These are phyloP conservation scores for Alternaria panax DNA, from an alignment of 2,329 filamentous ascomycete species.

Conservation along the genomic window DNA sequence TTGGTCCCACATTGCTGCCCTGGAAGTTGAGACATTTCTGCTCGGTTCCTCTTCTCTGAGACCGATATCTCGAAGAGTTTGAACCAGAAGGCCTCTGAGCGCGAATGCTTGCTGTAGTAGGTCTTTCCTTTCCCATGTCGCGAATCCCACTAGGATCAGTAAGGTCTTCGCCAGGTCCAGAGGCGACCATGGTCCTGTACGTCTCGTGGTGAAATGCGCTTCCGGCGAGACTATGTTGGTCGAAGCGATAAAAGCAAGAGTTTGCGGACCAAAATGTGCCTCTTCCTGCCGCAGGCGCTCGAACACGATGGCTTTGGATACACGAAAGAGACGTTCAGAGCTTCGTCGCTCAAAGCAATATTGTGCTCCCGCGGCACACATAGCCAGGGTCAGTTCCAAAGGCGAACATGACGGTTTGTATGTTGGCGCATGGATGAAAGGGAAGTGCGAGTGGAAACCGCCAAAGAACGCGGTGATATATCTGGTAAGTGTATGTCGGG, in stretches of 20 bases:
- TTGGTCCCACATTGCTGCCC: conserved; percentile 37
- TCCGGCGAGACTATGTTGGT: conserved; percentile 21
- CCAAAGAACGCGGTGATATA: conserved; percentile 44
- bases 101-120: conserved; percentile 42
- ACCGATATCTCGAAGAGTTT: conserved; percentile 39
- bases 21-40: conserved; percentile 21
- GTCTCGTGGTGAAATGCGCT: conserved; percentile 10
- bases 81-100: conserved; percentile 37
- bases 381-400: conserved; percentile 41
- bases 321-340: conserved; percentile 38
- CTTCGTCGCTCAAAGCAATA: conserved; percentile 45
- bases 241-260: conserved; percentile 28
- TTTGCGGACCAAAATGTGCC: conserved; percentile 33
- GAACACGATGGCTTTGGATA: conserved; percentile 40
- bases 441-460: conserved; percentile 45
- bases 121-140: conserved; percentile 43
- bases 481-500: conserved; percentile 39
- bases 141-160: conserved; percentile 41
- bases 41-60: conserved; percentile 28
- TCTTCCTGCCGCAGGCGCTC: conserved; percentile 38
- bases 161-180: conserved; percentile 40
- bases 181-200: conserved; percentile 35
- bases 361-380: conserved; percentile 45
- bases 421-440: conserved; percentile 44
- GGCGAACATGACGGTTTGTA: conserved; percentile 42